A percentile compares a stretch with the other conserved stretches of the same genome.
Conservation (phyloP, 2,329 filamentous ascomycete species). For the Penicillium sp. region DNA sequence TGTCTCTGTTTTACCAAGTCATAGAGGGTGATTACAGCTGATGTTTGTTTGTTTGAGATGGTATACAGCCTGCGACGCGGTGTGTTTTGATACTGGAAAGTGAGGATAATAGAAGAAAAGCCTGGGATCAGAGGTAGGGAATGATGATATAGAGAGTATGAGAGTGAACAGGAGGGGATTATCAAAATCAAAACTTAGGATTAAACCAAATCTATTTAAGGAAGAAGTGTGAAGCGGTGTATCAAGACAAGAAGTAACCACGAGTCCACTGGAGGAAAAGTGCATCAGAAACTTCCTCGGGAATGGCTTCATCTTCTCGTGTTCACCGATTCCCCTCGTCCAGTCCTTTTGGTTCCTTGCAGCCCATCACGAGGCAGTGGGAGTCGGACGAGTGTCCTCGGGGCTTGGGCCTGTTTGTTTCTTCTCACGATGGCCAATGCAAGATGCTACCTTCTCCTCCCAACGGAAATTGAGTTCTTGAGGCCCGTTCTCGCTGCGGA, state of each 20-base stretch:
- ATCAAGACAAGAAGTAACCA: conserved; percentile 8
- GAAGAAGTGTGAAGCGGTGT: conserved; percentile 21
- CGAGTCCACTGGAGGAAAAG: background rate
- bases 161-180: background rate
- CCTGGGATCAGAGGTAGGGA: background rate
- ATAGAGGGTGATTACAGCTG: conserved; percentile 23
- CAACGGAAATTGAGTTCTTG: background rate
- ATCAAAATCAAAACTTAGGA: background rate
- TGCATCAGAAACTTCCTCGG: conserved; percentile 7
- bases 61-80: background rate
- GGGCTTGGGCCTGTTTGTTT: conserved; percentile 23
- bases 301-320: background rate
- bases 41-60: conserved; percentile 27
- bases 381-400: conserved; percentile 25
- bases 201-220: background rate
- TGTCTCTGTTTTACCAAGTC: conserved; percentile 1
- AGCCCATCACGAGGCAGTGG: conserved; percentile 15
- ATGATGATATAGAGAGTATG: background rate
- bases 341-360: background rate
- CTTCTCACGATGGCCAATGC: conserved; percentile 1
- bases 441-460: background rate
- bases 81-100: background rate
- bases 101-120: background rate
- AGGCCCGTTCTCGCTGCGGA: conserved; percentile 7
- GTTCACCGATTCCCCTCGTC: conserved; percentile 13